Evolutionary conservation across 164 flowering plant species (phyloP).

Genomic region (Vitis cinerea): DNA sequence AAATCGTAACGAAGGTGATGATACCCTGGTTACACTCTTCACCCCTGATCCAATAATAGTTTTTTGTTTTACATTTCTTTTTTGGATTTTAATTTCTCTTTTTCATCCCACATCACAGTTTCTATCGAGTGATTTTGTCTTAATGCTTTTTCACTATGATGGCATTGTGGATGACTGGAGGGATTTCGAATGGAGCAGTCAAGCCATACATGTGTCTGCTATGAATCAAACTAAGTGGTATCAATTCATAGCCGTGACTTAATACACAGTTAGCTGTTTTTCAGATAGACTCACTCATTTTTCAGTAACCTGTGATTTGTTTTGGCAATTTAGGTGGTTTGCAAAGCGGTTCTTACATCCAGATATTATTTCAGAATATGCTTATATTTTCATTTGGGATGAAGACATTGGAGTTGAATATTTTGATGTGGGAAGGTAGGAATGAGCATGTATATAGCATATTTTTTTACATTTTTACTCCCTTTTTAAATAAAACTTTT

Average conservation of each 20-base stretch:
- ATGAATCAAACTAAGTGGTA: conserved; percentile 52
- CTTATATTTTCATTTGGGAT: conserved; percentile 44
- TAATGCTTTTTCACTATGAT: conserved; percentile 56
- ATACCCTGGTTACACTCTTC: not conserved
- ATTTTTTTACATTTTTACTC: too few relatives aligned
- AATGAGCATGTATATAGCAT: not conserved
- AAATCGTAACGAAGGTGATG: conserved; percentile 41
- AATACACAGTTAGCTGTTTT: not conserved
- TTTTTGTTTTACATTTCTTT: not conserved
- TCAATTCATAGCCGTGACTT: not conserved
- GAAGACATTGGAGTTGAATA: conserved; percentile 41
- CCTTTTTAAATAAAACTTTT: too few relatives aligned
- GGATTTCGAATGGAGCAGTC: conserved; percentile 35
- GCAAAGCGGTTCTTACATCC: conserved; percentile 46
- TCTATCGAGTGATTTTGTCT: conserved; percentile 23
- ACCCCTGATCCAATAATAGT: too few relatives aligned
- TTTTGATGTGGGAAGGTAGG: conserved; percentile 32
- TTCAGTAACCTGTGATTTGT: not conserved
- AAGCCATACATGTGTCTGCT: conserved; percentile 40
- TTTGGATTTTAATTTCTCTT: not conserved
- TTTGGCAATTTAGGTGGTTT: conserved; percentile 33
- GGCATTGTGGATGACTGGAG: conserved; percentile 43
- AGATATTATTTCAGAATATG: conserved; percentile 36
- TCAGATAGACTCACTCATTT: not conserved
- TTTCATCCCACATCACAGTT: conserved; percentile 28